These are phyloP conservation scores for Lactifluus subvellereus DNA, from an alignment of 768 basidiomycete genomes.

Conservation along the genomic window DNA sequence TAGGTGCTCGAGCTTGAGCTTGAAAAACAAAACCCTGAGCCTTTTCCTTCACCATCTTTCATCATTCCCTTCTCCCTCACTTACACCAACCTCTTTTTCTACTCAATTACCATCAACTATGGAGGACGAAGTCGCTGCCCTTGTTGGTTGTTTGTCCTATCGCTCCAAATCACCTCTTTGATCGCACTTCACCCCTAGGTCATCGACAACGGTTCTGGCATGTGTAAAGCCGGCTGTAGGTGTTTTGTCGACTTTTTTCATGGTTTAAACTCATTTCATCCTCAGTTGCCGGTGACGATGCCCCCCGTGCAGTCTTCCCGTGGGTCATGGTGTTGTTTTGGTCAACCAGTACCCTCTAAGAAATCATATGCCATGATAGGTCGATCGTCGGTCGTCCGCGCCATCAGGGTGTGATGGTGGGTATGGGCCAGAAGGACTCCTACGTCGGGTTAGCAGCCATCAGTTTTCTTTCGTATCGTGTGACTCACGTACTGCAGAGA, in stretches of 20 bases:
- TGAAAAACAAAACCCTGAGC: background rate
- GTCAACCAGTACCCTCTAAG: constrained; percentile 5
- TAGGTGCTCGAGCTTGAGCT: background rate
- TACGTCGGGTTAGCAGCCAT: constrained; percentile 72
- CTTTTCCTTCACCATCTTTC: background rate
- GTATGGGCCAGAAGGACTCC: constrained; percentile 95
- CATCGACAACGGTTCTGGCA: constrained; percentile 94
- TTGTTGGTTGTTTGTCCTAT: constrained; percentile 33
- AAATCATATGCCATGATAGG: constrained; percentile 32
- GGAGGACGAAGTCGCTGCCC: constrained; percentile 63
- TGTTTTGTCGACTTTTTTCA: constrained; percentile 27
- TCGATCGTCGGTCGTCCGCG: constrained; percentile 94
- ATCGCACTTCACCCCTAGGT: constrained; percentile 41
- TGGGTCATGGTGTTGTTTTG: constrained; percentile 39
- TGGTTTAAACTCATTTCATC: constrained; percentile 60
- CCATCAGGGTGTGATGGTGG: constrained; percentile 94
- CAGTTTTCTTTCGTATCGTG: background rate
- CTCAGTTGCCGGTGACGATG: constrained; percentile 80
- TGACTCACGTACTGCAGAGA: constrained; percentile 45
- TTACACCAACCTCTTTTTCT: constrained; percentile 1
- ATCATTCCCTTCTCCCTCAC: background rate
- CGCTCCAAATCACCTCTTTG: constrained; percentile 3
- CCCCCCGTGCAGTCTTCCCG: constrained; percentile 95
- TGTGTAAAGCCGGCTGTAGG: constrained; percentile 99
- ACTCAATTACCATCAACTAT: constrained; percentile 32